Evolutionary conservation across 805 yeast species (phyloP).

Genomic region (Blastobotrys parvus): DNA sequence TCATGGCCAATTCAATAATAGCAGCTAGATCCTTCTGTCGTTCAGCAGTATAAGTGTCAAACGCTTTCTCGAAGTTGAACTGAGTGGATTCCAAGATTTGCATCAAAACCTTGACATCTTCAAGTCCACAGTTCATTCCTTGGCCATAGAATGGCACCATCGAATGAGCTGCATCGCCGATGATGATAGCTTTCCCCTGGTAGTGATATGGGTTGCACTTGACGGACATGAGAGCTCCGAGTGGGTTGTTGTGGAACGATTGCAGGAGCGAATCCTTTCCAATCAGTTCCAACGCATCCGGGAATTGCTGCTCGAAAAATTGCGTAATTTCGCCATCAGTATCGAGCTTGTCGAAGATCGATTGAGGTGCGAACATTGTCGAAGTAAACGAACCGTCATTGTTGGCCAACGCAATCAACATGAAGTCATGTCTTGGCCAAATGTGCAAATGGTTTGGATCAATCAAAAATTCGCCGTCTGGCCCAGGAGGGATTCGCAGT

Average conservation of each 20-base stretch:
- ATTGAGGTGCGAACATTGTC: constrained; percentile 81
- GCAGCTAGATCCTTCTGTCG: constrained; percentile 66
- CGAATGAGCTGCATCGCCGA: constrained; percentile 94
- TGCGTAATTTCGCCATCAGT: constrained; percentile 36
- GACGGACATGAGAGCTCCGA: constrained; percentile 71
- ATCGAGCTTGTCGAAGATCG: constrained; percentile 44
- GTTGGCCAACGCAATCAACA: constrained; percentile 88
- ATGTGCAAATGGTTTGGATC: constrained; percentile 78
- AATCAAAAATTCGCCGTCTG: constrained; percentile 37
- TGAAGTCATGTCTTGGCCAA: constrained; percentile 82
- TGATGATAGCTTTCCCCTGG: constrained; percentile 50
- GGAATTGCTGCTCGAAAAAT: constrained; percentile 57
- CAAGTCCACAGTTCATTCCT: constrained; percentile 95
- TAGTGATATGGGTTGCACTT: constrained; percentile 63
- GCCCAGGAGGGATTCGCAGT: constrained; percentile 58
- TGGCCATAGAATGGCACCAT: constrained; percentile 99
- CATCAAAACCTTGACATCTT: constrained; percentile 69
- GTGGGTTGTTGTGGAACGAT: constrained; percentile 53
- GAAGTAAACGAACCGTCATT: constrained; percentile 80
- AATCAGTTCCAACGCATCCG: constrained; percentile 64
- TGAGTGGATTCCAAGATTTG: constrained; percentile 33
- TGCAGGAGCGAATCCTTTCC: constrained; percentile 46
- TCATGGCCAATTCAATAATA: constrained; percentile 68
- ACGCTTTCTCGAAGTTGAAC: constrained; percentile 40
- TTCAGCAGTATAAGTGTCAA: constrained; percentile 42